These are phyloP conservation scores for Calonectria hongkongensis DNA, from an alignment of 2,329 filamentous ascomycete genomes.

Conservation along the genomic window DNA sequence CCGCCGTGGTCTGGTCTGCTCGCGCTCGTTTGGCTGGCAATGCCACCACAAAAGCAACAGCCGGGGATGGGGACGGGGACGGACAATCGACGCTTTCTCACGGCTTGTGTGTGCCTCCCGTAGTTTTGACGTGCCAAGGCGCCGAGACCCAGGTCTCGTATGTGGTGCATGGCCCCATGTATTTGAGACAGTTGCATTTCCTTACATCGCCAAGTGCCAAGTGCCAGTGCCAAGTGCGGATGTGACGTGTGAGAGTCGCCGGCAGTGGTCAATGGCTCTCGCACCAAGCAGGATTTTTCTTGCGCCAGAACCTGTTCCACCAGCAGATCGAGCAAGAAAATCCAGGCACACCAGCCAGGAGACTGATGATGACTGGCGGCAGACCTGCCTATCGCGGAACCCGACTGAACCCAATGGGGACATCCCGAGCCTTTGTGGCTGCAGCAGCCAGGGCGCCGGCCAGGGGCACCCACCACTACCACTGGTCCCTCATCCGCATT, in stretches of 20 bases:
- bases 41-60: background rate
- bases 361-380: slow-evolving; percentile 20
- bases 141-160: slow-evolving; percentile 32
- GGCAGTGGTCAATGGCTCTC: slow-evolving; percentile 3
- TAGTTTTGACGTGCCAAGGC: slow-evolving; percentile 6
- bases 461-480: slow-evolving; percentile 29
- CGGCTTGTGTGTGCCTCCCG: background rate
- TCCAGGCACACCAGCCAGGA: slow-evolving; percentile 20
- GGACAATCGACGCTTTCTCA: background rate
- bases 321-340: slow-evolving; percentile 7
- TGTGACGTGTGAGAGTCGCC: background rate
- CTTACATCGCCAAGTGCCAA: background rate
- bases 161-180: slow-evolving; percentile 22
- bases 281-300: background rate
- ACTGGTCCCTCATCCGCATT: background rate
- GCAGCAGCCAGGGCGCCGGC: slow-evolving; percentile 19
- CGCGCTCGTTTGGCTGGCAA: background rate
- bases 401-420: slow-evolving; percentile 17
- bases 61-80: background rate
- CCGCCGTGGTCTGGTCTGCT: background rate
- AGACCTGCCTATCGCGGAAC: slow-evolving; percentile 24
- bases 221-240: background rate
- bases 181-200: slow-evolving; percentile 27
- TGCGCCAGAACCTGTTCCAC: slow-evolving; percentile 12
- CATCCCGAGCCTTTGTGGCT: background rate